These are phyloP conservation scores for Trichoderma harzianum DNA, from an alignment of 2,329 filamentous ascomycete species.

Conservation along the genomic window DNA sequence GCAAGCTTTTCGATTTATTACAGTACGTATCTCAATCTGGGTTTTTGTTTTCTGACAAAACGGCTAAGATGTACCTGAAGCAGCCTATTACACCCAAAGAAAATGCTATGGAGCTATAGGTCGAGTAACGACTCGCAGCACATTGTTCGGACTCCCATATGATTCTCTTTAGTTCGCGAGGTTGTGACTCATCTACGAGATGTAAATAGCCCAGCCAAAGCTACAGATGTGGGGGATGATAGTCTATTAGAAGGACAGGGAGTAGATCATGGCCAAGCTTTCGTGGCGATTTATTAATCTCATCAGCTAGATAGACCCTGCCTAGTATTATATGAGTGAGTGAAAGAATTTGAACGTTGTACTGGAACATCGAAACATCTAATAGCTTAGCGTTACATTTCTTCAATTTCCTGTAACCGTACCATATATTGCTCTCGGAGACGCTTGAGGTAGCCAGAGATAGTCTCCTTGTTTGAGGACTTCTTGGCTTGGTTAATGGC, in stretches of 20 bases:
- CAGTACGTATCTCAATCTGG: background rate
- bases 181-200: background rate
- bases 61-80: background rate
- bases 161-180: background rate
- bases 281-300: background rate
- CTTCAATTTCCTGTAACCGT: conserved; percentile 65
- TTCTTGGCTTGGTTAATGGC: conserved; percentile 65
- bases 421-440: conserved; percentile 69
- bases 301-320: background rate
- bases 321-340: background rate
- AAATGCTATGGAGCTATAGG: background rate
- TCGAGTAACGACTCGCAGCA: background rate
- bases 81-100: background rate
- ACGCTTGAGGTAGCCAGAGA: conserved; percentile 40
- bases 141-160: background rate
- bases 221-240: background rate
- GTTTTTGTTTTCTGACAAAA: too few relatives aligned
- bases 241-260: background rate
- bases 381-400: background rate
- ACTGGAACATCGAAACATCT: background rate
- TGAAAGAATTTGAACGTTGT: background rate
- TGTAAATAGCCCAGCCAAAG: too few relatives aligned
- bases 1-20: background rate
- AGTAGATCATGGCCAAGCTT: background rate
- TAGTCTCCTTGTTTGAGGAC: conserved; percentile 58